Base-by-base conservation (phyloP, 75 land plant genomes). In the Selaginella moellendorffii region DNA sequence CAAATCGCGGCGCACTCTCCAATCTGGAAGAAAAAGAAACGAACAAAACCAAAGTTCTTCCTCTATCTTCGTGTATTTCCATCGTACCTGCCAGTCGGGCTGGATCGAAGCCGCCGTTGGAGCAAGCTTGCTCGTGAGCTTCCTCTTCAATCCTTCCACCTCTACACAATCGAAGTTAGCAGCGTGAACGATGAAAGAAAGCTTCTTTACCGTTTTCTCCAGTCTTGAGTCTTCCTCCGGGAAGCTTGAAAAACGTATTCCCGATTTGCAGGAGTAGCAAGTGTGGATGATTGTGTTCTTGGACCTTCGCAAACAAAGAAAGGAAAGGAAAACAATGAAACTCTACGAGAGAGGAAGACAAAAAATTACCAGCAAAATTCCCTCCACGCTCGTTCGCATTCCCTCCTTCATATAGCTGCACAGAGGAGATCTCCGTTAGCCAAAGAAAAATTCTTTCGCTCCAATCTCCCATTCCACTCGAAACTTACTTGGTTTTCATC, bases 1-100 rank as follows among this genome's bases (percentile, higher is more conserved):
- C 97, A 92, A n/a, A 83, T 75, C 1, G 89, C 97, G 52, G 92
- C 97, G 80, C 97, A 92, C 51, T 92, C 95, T 64, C 97, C 97
- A 65, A 92, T 85, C 97, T 92, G 83, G 65, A 30, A 51, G 19
- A 20, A 36, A 5, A 64, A 29, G 19, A 22, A 18, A 9, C 29
- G 8, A 25, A 5, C 14, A 36, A 36, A 36, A 36, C 46, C 46
- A 36, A 5, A 36, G 5, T 14, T 36, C 46, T 36, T 14, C 14
- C 46, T 36, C 46, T 36, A 5, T 36, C 46, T 36, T 36, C 10
- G 1, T 19, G 9, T 46, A 30, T 1, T 29, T 20, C 21, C 9
- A 5, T 27, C 9, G 19, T 61, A 91, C 97, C 97, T 91, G 92
- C 97, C 97, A 91, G 31, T 91, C 80, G 10, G 46, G 46, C 73